Conservation (phyloP, 495 filamentous ascomycete species). For the Thermothielavioides terrestris region DNA sequence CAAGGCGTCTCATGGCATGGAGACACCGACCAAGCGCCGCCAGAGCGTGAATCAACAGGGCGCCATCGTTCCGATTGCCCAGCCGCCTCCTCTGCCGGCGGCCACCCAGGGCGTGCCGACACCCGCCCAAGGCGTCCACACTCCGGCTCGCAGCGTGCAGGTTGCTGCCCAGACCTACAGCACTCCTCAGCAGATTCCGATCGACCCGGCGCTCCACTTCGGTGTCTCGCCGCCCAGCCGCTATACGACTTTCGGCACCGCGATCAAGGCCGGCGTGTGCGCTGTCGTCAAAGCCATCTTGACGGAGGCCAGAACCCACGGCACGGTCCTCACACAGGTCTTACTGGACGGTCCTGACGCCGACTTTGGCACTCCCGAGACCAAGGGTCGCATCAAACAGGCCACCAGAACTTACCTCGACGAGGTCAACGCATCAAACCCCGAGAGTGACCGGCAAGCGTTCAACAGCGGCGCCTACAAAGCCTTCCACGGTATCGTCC, state of each 20-base stretch:
- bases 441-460: not conserved
- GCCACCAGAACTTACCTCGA: not conserved
- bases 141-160: not conserved
- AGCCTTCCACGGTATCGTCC: not conserved
- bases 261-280: slow-evolving; percentile 8
- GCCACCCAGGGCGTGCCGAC: not conserved
- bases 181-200: slow-evolving; percentile 1
- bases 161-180: not conserved
- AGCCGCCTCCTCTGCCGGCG: not conserved
- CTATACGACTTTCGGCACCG: not conserved
- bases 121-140: not conserved
- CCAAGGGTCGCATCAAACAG: not conserved
- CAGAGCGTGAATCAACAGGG: slow-evolving; percentile 1
- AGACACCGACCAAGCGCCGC: slow-evolving; percentile 6
- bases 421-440: not conserved
- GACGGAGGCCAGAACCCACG: not conserved
- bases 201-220: slow-evolving; percentile 2
- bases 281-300: not conserved
- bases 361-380: not conserved
- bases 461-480: not conserved
- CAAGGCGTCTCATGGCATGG: not conserved
- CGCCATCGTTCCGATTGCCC: not conserved
- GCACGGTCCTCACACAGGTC: not conserved
- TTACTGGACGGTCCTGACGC: not conserved
- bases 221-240: slow-evolving; percentile 3